Evolutionary conservation across 106 monocot genomes (phyloP), one percentile per base, ranked within the genome.

Genomic region (Phalaenopsis aphrodite): DNA sequence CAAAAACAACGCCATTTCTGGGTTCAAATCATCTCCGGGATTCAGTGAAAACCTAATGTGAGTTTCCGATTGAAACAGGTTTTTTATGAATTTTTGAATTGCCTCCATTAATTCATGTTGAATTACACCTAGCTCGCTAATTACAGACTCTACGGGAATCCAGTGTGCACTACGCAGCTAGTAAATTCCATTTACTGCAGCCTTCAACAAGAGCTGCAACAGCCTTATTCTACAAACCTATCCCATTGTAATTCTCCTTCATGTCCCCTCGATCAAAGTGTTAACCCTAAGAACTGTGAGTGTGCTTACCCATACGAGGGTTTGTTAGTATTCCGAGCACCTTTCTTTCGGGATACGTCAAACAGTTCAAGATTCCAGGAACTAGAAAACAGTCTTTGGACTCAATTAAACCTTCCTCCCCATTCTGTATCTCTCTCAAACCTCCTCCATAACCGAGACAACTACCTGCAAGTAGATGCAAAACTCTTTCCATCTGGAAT

Each of bases 71-170:
- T 3, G 6, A 5, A 6, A 65, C 52, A 10, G 12, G 10, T 52
- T 52, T 2, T 52, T 52, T 52, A 23, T 3, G 2, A 16, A 11
- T 24, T 65, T 6, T 65, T 24, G 24, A 65, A 65, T 65, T 8
- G 1, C 23, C 5, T 65, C 1, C 5, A 0, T 6, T 9, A 65
- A 19, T 30, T 24, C 64, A 65, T 65, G 9, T 65, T 65, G 23
- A 21, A 65, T 21, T 5, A 21, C 64, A 21, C 64, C 6, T 52
- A 52, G 64, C 64, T 68, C 55, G 42, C 17, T 75, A 12, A 72
- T 39, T 78, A 55, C 90, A 92, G 92, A 83, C 89, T 92, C 49
- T 56, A 71, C 2, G 92, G 89, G n/a, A 92, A 92, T 82, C 92
- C 92, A 0, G 83, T 88, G 23, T 92, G 92, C 69, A 18, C 65